Evolutionary conservation across 106 monocot species (phyloP), one percentile per base, ranked within the genome.

Genomic region (Dactylorhiza incarnata): DNA sequence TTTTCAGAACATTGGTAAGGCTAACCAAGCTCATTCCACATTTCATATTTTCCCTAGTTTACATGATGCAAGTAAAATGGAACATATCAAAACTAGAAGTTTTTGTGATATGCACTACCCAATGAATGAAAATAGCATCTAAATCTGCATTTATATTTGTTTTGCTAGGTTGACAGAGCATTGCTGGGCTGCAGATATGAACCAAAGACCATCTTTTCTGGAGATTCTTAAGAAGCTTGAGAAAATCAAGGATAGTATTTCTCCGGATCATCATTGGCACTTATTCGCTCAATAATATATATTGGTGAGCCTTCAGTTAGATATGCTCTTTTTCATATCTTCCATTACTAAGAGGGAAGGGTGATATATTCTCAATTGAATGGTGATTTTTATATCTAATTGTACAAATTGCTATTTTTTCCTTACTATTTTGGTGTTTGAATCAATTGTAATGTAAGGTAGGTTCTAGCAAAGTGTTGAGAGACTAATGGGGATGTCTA

Each of bases 171-270:
- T 96, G 87, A 87, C 87, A 22, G 91, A 84, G 50, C 80, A 77
- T 45, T 96, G 93, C 73, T 93, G 96, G 96, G 77, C 85, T 59
- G 82, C 84, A 67, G 91, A 96, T 78, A 91, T 87, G 91, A 82
- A 78, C 54, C 56, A 82, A 49, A 85, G 96, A 73, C 96, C 96
- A 2, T 77, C 88, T 46, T 96, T 96, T 72, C 69, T 96, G 19
- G 95, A 93, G 16, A 93, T 96, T 53, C 90, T 96, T 49, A 91
- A 87, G 83, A 89, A 51, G 71, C 90, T 96, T 3, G 96, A 96
- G 77, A 93, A 86, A 75, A 91, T 91, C 76, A 96, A 91, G 83
- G 96, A 93, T 14, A 84, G 53, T 49, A 5, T 89, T 48, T 47
- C 89, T 17, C 71, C 77, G 9, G 90, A 96, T 75, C 84, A 89